These are phyloP conservation scores for Ceriops decandra DNA, from an alignment of 345 rosid species.

Conservation along the genomic window DNA sequence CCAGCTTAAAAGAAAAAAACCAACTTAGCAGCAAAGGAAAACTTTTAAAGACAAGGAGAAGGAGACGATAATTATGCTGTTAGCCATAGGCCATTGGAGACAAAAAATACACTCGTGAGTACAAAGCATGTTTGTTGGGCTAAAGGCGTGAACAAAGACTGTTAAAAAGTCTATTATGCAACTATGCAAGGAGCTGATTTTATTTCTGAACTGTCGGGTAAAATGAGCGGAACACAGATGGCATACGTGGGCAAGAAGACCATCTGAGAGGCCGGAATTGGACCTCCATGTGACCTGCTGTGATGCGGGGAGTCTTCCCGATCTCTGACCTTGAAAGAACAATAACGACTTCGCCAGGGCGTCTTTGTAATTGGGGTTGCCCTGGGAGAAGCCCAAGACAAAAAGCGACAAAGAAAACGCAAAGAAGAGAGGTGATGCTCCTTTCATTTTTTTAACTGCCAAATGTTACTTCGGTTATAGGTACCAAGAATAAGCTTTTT, in stretches of 20 bases:
- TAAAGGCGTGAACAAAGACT: no score
- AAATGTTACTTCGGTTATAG: not conserved
- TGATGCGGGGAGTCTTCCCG: constrained; percentile 58
- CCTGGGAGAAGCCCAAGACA: constrained; percentile 28
- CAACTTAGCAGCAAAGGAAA: no score
- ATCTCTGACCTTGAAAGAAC: constrained; percentile 90
- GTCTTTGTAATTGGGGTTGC: constrained; percentile 70
- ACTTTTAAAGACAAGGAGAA: no score
- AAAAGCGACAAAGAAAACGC: constrained; percentile 23
- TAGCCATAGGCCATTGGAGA: no score
- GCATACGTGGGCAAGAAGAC: constrained; percentile 52
- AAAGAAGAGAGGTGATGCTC: constrained; percentile 12
- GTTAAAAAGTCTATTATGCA: no score
- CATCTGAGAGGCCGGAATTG: constrained; percentile 73
- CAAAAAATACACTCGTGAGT: no score
- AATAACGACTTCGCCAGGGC: constrained; percentile 74
- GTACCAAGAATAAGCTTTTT: constrained; percentile 10
- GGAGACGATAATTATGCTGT: no score
- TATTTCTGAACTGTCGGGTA: no score
- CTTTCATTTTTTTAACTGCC: constrained; percentile 10
- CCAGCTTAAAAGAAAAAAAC: no score
- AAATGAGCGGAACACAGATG: no score
- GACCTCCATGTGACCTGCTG: constrained; percentile 71
- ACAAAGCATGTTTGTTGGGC: no score
- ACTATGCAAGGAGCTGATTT: no score